phyloP scores from a whole-genome alignment of 2,329 filamentous ascomycete species.

The Cryphonectria nitschkei region DNA sequence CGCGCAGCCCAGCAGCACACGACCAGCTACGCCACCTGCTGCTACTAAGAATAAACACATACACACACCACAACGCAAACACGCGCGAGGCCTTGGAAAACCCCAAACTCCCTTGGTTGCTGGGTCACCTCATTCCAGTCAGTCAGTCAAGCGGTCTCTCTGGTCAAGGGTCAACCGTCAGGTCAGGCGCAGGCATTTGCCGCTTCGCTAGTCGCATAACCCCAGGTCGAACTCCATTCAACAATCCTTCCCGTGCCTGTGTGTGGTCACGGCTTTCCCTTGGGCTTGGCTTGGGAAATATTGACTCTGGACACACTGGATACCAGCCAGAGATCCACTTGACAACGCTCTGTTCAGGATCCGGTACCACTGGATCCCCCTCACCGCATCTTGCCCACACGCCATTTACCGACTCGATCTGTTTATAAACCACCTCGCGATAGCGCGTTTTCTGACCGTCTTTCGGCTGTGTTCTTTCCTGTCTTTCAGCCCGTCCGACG shows the following conservation, averaged over 20 bases:
- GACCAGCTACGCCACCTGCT: constrained; percentile 12
- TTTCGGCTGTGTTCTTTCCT: constrained; percentile 16
- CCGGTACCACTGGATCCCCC: constrained; percentile 26
- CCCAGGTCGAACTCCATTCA: constrained; percentile 5
- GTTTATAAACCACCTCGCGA: constrained; percentile 28
- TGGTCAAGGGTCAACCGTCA: not conserved
- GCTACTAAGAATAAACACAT: constrained; percentile 19
- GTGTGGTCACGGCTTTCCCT: not conserved
- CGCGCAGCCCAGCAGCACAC: not conserved
- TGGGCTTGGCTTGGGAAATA: not conserved
- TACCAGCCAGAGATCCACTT: constrained; percentile 25
- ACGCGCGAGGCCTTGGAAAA: not conserved
- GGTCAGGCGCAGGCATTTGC: constrained; percentile 12
- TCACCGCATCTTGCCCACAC: constrained; percentile 30
- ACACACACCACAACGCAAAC: not conserved
- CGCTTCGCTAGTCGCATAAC: constrained; percentile 26
- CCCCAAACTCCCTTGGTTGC: not conserved
- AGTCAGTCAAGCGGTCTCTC: not conserved
- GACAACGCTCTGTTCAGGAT: constrained; percentile 24
- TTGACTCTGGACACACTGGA: constrained; percentile 9
- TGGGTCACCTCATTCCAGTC: constrained; percentile 15
- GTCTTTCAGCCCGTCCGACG: constrained; percentile 10
- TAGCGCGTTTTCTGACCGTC: constrained; percentile 23
- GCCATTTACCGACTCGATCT: constrained; percentile 16
- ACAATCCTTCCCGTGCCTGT: not conserved